Conservation (phyloP, 306 rosid species). For the Trichosanthes truncata region DNA sequence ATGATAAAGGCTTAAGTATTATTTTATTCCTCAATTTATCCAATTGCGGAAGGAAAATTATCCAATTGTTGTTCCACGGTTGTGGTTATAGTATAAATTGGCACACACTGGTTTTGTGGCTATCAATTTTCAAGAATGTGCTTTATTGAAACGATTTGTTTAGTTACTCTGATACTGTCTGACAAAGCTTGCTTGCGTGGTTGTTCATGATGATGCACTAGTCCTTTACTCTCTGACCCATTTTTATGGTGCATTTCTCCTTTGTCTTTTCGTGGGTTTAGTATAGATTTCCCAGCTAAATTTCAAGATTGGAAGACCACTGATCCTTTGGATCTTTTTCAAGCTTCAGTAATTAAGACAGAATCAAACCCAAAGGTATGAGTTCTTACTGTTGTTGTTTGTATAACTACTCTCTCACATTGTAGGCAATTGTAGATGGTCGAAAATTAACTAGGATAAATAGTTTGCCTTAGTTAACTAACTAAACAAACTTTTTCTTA, state of each 20-base stretch:
- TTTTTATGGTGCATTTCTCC: conserved; percentile 14
- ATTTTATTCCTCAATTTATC: not conserved
- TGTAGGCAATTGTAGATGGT: not conserved
- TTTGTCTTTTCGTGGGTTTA: conserved; percentile 40
- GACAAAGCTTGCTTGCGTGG: not conserved
- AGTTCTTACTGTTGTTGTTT: not conserved
- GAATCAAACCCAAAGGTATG: conserved; percentile 91
- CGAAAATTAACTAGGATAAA: not conserved
- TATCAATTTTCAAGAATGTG: not conserved
- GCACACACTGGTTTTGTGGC: not conserved
- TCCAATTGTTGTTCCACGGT: not conserved
- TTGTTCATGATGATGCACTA: conserved; percentile 1
- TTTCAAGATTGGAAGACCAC: conserved; percentile 81
- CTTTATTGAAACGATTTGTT: not conserved
- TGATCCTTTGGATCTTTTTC: conserved; percentile 78
- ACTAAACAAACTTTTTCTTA: not conserved
- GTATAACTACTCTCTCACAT: not conserved
- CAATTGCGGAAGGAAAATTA: not conserved
- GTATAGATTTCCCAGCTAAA: conserved; percentile 79
- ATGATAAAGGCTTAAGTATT: not conserved
- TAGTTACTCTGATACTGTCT: not conserved
- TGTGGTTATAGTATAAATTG: not conserved
- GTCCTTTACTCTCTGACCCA: conserved; percentile 15
- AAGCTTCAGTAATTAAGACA: conserved; percentile 56
- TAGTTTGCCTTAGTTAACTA: not conserved